Conservation (phyloP, 2,329 filamentous ascomycete genomes). For the Trichophyton mentagrophytes region DNA sequence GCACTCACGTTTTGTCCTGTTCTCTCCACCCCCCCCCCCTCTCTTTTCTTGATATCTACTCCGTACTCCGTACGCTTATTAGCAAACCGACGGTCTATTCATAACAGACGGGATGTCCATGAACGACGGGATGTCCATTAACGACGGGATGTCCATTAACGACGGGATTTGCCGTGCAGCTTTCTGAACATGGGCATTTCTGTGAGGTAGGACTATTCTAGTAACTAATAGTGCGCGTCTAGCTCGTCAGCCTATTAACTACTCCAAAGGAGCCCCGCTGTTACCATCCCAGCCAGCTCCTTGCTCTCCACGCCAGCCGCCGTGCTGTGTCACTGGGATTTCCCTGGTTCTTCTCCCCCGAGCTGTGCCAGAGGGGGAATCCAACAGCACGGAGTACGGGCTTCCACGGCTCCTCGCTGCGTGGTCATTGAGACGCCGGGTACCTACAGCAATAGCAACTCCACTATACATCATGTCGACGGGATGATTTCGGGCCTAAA, state of each 20-base stretch:
- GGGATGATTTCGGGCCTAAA: not conserved
- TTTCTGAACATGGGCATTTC: not conserved
- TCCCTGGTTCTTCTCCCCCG: not conserved
- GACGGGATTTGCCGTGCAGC: not conserved
- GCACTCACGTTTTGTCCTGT: not conserved
- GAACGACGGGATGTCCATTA: not conserved
- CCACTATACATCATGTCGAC: conserved; percentile 5
- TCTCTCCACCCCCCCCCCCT: not conserved
- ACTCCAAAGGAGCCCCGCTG: not conserved
- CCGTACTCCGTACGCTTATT: not conserved
- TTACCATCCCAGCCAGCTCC: not conserved
- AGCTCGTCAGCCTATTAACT: not conserved
- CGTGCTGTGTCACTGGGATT: conserved; percentile 6
- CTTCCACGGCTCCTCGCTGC: not conserved
- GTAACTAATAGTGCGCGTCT: not conserved
- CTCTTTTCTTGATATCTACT: not conserved
- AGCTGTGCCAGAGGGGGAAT: not conserved
- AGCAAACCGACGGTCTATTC: not conserved
- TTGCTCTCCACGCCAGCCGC: conserved; percentile 2
- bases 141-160: not conserved
- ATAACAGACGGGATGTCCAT: not conserved
- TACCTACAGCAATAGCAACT: conserved; percentile 10
- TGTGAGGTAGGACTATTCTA: not conserved
- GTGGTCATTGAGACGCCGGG: conserved; percentile 4
- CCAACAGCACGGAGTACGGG: not conserved